Percentiles rank a stretch among this genome's conserved stretches.
Conservation (phyloP, 2,329 filamentous ascomycete species). For the Rutstroemia sp. region DNA sequence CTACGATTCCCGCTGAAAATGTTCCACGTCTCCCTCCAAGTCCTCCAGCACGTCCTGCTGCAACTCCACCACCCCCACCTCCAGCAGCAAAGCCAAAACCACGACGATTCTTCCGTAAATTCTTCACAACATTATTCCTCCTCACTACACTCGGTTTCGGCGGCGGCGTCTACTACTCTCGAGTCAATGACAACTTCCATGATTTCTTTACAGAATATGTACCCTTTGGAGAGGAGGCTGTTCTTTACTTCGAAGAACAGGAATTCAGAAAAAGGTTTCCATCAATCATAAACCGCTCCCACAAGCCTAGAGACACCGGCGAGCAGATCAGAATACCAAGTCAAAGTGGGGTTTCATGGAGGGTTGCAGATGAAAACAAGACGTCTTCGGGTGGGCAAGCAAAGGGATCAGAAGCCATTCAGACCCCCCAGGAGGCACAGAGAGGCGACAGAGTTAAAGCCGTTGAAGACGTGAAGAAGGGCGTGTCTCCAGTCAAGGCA, state of each 20-base stretch:
- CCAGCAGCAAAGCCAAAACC: slow-evolving; percentile 47
- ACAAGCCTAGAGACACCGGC: slow-evolving; percentile 44
- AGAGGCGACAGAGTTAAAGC: slow-evolving; percentile 27
- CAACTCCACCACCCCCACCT: slow-evolving; percentile 33
- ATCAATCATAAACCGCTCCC: slow-evolving; percentile 31
- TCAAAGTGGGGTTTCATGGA: slow-evolving; percentile 79
- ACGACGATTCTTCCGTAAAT: slow-evolving; percentile 65
- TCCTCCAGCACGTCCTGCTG: slow-evolving; percentile 28
- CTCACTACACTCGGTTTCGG: slow-evolving; percentile 73
- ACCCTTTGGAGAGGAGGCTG: slow-evolving; percentile 87
- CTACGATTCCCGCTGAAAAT: slow-evolving; percentile 41
- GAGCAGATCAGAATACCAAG: slow-evolving; percentile 75
- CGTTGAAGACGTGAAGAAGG: slow-evolving; percentile 30
- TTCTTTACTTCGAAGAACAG: slow-evolving; percentile 90
- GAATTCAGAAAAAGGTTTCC: slow-evolving; percentile 87
- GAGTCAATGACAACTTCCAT: slow-evolving; percentile 95
- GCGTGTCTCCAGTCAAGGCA: slow-evolving; percentile 20
- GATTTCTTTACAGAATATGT: slow-evolving; percentile 98
- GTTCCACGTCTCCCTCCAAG: slow-evolving; percentile 38
- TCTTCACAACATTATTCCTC: slow-evolving; percentile 68
- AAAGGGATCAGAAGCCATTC: slow-evolving; percentile 23
- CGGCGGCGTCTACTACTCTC: slow-evolving; percentile 85
- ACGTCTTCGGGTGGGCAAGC: slow-evolving; percentile 49
- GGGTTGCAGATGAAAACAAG: slow-evolving; percentile 56
- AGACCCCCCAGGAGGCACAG: slow-evolving; percentile 25